Conservation (phyloP, 163 green algal genomes). For the Coccomyxa subellipsoidea region DNA sequence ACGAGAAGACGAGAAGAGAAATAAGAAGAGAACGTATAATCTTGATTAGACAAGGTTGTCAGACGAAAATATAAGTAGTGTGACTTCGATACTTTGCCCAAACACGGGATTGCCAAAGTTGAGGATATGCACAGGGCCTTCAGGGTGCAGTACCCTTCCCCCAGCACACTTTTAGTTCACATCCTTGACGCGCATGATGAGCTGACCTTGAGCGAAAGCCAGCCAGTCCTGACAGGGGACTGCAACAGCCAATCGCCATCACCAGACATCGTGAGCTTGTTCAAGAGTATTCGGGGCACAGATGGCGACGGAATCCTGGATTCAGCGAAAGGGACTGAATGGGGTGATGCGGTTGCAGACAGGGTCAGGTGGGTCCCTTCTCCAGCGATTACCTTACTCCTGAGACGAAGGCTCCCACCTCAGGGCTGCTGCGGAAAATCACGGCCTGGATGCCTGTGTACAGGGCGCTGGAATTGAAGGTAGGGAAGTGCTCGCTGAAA, state of each 20-base stretch:
- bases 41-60: too few relatives aligned
- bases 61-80: too few relatives aligned
- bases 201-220: background rate
- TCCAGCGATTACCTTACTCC: background rate
- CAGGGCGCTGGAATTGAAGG: background rate
- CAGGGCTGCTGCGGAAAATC: too few relatives aligned
- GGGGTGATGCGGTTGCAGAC: background rate
- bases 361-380: background rate
- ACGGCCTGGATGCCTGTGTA: too few relatives aligned
- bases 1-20: too few relatives aligned
- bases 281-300: background rate
- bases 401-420: too few relatives aligned
- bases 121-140: background rate
- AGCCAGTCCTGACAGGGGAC: background rate
- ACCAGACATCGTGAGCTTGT: background rate
- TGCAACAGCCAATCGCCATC: background rate
- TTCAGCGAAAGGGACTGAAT: background rate
- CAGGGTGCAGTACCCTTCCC: background rate
- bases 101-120: background rate
- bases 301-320: background rate
- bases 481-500: background rate
- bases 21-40: too few relatives aligned
- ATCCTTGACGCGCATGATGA: background rate
- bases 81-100: too few relatives aligned
- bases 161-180: background rate